Percentiles rank a stretch among this genome's conserved stretches.
phyloP scores from a whole-genome alignment of 1,139 yeast genomes.

The Pichia sp. region DNA sequence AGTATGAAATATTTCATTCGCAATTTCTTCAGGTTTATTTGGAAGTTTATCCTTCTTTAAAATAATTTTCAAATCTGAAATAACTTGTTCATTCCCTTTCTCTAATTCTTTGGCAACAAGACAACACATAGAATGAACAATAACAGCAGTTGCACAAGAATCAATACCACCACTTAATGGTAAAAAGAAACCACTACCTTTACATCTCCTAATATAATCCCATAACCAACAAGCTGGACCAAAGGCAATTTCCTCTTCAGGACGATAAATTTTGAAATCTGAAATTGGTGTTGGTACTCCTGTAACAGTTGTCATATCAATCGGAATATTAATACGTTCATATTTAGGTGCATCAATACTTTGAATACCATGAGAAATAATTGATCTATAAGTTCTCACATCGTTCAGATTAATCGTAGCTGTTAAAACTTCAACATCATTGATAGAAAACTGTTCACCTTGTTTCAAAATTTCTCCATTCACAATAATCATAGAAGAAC shows the following conservation, averaged over 20 bases:
- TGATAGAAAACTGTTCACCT: conserved; percentile 80
- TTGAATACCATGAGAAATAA: conserved; percentile 76
- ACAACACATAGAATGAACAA: conserved; percentile 90
- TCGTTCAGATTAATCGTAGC: conserved; percentile 93
- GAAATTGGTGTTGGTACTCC: conserved; percentile 53
- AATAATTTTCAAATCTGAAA: conserved; percentile 61
- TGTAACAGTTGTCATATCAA: conserved; percentile 53
- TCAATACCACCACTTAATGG: conserved; percentile 98
- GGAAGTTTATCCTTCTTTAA: conserved; percentile 60
- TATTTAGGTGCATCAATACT: conserved; percentile 49
- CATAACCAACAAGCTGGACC: conserved; percentile 99
- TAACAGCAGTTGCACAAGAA: conserved; percentile 93
- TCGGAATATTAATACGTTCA: conserved; percentile 52
- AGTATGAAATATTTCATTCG: conserved; percentile 72
- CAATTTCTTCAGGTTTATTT: conserved; percentile 63
- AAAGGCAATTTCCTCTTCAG: conserved; percentile 92
- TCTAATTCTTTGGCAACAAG: conserved; percentile 62
- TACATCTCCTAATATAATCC: conserved; percentile 91
- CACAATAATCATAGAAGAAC: conserved; percentile 88
- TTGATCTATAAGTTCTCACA: conserved; percentile 70
- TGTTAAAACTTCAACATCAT: conserved; percentile 86
- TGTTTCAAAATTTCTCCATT: conserved; percentile 91
- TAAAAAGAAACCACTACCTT: conserved; percentile 82
- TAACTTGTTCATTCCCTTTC: conserved; percentile 66
- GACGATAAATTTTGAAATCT: conserved; percentile 58